phyloP scores from a whole-genome alignment of 176 grass and related monocot genomes.

The Aegilops tauschii region DNA sequence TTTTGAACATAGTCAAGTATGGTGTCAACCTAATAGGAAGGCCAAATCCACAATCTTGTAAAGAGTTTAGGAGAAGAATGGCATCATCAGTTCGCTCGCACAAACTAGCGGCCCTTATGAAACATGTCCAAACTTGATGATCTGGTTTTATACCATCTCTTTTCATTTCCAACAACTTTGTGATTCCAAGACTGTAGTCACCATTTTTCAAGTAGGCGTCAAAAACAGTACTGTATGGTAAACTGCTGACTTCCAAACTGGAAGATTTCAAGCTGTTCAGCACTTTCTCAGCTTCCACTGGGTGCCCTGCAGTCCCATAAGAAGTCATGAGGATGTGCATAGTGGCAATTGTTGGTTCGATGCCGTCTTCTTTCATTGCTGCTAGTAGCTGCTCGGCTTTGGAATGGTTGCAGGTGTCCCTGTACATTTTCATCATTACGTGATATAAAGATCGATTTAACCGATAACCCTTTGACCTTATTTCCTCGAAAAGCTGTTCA shows the following conservation, averaged over 20 bases:
- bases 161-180: conserved; percentile 74
- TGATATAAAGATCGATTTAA: conserved; percentile 86
- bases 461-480: conserved; percentile 61
- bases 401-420: conserved; percentile 68
- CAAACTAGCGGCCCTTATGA: conserved; percentile 89
- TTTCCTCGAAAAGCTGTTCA: conserved; percentile 73
- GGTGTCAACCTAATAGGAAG: conserved; percentile 69
- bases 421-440: conserved; percentile 91
- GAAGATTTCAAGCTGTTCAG: conserved; percentile 75
- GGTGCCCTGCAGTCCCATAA: conserved; percentile 73
- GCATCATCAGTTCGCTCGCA: conserved; percentile 69
- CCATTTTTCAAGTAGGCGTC: conserved; percentile 87
- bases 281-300: conserved; percentile 79
- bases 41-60: conserved; percentile 81
- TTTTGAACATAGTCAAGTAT: conserved; percentile 12
- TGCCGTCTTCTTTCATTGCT: conserved; percentile 75
- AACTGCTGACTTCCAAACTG: conserved; percentile 57
- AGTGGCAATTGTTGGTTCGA: conserved; percentile 77
- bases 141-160: conserved; percentile 79
- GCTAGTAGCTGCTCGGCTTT: conserved; percentile 78
- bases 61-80: conserved; percentile 66
- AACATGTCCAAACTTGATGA: conserved; percentile 95
- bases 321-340: conserved; percentile 97
- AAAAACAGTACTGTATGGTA: conserved; percentile 89
- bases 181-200: conserved; percentile 68